Conservation (phyloP, 345 rosid genomes). For the Arabidopsis suecica region DNA sequence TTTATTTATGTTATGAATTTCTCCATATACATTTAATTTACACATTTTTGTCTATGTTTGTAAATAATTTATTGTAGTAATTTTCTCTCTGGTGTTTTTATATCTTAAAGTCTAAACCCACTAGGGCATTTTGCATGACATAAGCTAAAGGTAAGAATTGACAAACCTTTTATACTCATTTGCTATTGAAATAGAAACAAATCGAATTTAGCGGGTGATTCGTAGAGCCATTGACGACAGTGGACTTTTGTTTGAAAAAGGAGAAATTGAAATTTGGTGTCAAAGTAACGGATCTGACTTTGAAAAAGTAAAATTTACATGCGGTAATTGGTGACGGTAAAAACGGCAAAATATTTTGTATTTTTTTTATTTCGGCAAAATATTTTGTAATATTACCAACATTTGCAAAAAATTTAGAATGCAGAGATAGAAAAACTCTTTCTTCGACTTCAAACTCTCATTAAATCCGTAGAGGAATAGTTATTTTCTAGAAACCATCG, state of each 20-base stretch:
- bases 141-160: neutral
- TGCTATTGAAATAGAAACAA: neutral
- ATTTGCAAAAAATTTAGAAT: no score
- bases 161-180: neutral
- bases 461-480: no score
- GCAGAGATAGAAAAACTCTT: no score
- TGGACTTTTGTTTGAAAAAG: no score
- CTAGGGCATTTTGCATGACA: constrained; percentile 1
- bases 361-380: no score
- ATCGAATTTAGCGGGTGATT: neutral
- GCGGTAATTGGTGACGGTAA: neutral
- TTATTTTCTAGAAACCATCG: no score
- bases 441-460: no score
- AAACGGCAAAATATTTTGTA: neutral
- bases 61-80: neutral
- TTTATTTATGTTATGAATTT: neutral
- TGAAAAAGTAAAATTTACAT: neutral
- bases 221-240: neutral
- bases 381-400: no score
- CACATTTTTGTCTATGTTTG: neutral
- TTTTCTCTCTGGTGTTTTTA: no score
- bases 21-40: neutral
- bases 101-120: neutral
- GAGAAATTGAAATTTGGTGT: neutral
- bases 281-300: neutral